Percentiles rank a stretch among this genome's conserved stretches.
Conservation (phyloP, 306 rosid species). For the Vigna angularis region DNA sequence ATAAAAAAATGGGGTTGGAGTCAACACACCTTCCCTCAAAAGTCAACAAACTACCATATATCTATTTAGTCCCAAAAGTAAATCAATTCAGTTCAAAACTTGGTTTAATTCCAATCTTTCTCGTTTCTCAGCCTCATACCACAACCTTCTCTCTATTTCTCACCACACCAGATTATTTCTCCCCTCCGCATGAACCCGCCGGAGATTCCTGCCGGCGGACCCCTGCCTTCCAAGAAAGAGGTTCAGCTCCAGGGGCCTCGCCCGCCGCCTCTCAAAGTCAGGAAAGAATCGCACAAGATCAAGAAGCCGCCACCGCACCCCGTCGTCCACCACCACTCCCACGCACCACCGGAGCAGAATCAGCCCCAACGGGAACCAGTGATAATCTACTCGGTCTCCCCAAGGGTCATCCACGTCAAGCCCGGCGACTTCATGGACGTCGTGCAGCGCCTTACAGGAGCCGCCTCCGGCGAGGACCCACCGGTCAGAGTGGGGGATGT, state of each 20-base stretch:
- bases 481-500: conserved; percentile 49
- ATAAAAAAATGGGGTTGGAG: not conserved
- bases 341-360: not conserved
- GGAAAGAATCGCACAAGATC: conserved; percentile 69
- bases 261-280: conserved; percentile 63
- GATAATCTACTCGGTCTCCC: conserved; percentile 64
- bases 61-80: not conserved
- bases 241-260: conserved; percentile 73
- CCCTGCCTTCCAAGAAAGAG: conserved; percentile 54
- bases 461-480: conserved; percentile 13
- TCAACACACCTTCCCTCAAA: not conserved
- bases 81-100: not conserved
- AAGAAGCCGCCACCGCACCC: conserved; percentile 60
- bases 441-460: conserved; percentile 86
- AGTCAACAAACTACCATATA: not conserved
- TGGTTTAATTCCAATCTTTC: not conserved
- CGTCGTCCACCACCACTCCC: not conserved
- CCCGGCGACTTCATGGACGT: conserved; percentile 68
- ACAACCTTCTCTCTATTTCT: not conserved
- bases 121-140: not conserved
- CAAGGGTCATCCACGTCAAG: conserved; percentile 57
- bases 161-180: not conserved
- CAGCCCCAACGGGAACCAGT: conserved; percentile 52
- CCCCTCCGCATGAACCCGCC: conserved; percentile 50
- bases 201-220: conserved; percentile 28